These are phyloP conservation scores for Cladosporium colombiae DNA, from an alignment of 2,329 filamentous ascomycete species.

Conservation along the genomic window DNA sequence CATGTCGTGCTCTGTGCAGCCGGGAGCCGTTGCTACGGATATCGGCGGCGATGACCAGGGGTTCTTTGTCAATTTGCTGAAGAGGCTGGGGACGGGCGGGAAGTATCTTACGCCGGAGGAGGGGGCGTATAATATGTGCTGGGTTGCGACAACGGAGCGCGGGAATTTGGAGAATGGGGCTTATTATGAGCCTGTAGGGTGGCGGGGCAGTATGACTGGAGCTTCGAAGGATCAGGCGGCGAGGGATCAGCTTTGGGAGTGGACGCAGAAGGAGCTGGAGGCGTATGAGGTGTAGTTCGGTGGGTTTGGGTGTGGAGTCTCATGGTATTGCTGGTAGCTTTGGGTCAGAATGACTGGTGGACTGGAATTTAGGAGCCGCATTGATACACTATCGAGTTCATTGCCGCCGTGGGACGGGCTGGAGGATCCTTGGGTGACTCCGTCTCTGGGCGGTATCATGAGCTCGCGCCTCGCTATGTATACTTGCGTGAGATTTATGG, in stretches of 20 bases:
- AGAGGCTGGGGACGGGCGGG: constrained; percentile 17
- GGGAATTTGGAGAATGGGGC: constrained; percentile 40
- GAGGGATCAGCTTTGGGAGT: constrained; percentile 41
- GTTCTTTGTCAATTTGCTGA: constrained; percentile 21
- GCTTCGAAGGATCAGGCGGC: constrained; percentile 30
- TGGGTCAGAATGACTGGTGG: background rate
- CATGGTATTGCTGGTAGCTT: background rate
- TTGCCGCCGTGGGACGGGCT: background rate
- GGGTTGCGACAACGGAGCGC: constrained; percentile 37
- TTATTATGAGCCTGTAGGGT: constrained; percentile 47
- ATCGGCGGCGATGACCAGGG: constrained; percentile 8
- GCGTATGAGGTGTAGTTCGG: constrained; percentile 7
- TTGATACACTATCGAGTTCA: background rate
- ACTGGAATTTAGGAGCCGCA: background rate
- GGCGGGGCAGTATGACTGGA: constrained; percentile 25
- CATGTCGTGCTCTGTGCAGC: constrained; percentile 48
- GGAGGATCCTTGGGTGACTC: background rate
- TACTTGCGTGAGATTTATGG: background rate
- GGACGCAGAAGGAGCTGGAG: constrained; percentile 36
- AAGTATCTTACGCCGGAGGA: constrained; percentile 11
- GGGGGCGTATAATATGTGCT: constrained; percentile 46
- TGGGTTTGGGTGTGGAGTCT: background rate
- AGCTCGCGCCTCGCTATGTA: background rate
- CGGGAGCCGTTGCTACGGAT: constrained; percentile 46
- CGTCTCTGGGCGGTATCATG: background rate